phyloP scores from a whole-genome alignment of 257 asterid genomes.

The Mentha longifolia region DNA sequence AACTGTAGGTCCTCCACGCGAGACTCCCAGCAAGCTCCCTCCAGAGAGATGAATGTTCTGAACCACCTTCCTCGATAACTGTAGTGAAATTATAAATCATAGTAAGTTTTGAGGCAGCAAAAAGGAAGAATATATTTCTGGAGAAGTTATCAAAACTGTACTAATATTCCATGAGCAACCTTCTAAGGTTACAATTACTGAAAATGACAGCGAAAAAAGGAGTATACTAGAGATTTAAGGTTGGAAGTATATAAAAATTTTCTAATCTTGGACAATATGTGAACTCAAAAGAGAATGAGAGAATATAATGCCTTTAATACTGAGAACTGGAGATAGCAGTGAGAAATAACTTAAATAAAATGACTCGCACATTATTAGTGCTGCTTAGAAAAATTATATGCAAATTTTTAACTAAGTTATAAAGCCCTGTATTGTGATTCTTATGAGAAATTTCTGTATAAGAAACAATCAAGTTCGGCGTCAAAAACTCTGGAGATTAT shows the following conservation, averaged over 20 bases:
- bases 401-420: background rate
- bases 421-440: background rate
- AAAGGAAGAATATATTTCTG: slow-evolving; percentile 2
- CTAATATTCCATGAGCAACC: slow-evolving; percentile 14
- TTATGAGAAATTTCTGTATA: too few species aligned
- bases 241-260: background rate
- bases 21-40: slow-evolving; percentile 96
- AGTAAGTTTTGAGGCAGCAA: slow-evolving; percentile 9
- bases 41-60: slow-evolving; percentile 96
- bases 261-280: background rate
- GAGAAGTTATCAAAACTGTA: slow-evolving; percentile 4
- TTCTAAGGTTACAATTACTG: slow-evolving; percentile 19
- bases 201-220: background rate
- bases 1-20: slow-evolving; percentile 94
- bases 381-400: background rate
- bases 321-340: background rate
- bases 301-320: background rate
- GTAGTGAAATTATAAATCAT: slow-evolving; percentile 29
- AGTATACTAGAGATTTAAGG: slow-evolving; percentile 1
- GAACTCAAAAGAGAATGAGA: background rate
- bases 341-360: background rate
- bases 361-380: background rate
- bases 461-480: too few species aligned
- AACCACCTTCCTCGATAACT: slow-evolving; percentile 91
- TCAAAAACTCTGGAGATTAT: too few species aligned